Evolutionary conservation across 2,329 filamentous ascomycete species (phyloP).

Genomic region (Stemphylium beticola): DNA sequence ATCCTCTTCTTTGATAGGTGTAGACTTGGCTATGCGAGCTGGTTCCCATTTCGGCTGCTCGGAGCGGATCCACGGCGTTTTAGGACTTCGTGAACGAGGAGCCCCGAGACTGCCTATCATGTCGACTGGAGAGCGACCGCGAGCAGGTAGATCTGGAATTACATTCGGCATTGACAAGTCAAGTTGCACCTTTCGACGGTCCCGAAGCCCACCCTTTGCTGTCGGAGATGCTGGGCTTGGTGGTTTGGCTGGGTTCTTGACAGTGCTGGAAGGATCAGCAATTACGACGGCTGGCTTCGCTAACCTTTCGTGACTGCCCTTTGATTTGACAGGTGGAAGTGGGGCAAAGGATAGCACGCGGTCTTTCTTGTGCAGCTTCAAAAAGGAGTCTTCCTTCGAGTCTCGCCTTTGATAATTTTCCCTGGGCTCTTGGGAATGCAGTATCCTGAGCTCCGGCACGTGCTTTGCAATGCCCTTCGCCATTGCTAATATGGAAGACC

Average conservation of each 20-base stretch:
- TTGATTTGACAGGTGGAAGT: conserved; percentile 3
- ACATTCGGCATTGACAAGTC: conserved; percentile 34
- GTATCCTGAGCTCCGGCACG: conserved; percentile 33
- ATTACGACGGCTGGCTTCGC: conserved; percentile 3
- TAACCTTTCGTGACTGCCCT: neutral
- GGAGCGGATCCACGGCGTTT: conserved; percentile 29
- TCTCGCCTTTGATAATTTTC: neutral
- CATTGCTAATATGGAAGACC: conserved; percentile 35
- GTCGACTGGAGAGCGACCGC: conserved; percentile 15
- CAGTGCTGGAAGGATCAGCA: neutral
- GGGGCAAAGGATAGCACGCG: conserved; percentile 18
- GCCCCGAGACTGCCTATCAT: conserved; percentile 24
- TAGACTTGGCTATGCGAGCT: conserved; percentile 10
- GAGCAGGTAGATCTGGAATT: conserved; percentile 29
- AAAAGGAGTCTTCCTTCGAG: conserved; percentile 1
- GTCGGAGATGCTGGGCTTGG: neutral
- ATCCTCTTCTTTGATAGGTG: conserved; percentile 22
- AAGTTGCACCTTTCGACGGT: conserved; percentile 37
- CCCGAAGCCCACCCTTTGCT: conserved; percentile 28
- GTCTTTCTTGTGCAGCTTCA: conserved; percentile 10
- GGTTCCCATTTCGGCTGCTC: conserved; percentile 20
- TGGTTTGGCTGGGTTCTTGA: neutral
- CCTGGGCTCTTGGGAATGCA: conserved; percentile 11
- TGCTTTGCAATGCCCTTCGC: conserved; percentile 29
- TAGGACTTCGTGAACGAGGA: conserved; percentile 36